Evolutionary conservation across 768 basidiomycete genomes (phyloP).

Genomic region (Lentinus tigrinus): DNA sequence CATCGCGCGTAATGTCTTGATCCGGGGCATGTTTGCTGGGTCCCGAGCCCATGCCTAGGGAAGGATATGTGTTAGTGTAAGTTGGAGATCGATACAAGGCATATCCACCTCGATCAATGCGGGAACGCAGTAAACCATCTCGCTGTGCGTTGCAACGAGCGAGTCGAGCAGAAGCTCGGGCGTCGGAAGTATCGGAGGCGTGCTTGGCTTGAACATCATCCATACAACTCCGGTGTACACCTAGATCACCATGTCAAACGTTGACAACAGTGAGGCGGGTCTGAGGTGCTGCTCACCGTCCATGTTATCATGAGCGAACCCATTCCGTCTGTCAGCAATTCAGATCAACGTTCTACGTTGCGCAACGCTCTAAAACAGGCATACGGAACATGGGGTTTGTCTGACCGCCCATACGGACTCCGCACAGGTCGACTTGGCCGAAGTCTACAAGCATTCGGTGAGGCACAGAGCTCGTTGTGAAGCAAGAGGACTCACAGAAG

Average conservation of each 20-base stretch:
- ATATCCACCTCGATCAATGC: slow-evolving; percentile 16
- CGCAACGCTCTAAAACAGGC: neutral
- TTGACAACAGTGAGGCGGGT: neutral
- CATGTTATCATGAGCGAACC: neutral
- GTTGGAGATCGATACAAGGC: neutral
- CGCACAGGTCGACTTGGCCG: slow-evolving; percentile 20
- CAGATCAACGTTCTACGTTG: neutral
- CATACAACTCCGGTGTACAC: slow-evolving; percentile 18
- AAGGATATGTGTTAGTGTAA: neutral
- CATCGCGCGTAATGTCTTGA: slow-evolving; percentile 17
- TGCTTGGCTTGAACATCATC: slow-evolving; percentile 24
- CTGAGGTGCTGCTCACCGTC: neutral
- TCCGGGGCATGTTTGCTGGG: slow-evolving; percentile 13
- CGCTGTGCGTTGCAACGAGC: slow-evolving; percentile 7
- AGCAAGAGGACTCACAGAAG: neutral
- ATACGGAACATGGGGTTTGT: slow-evolving; percentile 27
- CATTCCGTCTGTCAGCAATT: neutral
- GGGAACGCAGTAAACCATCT: slow-evolving; percentile 17
- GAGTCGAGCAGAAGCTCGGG: slow-evolving; percentile 13
- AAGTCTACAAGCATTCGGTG: slow-evolving; percentile 3
- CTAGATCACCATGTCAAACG: neutral
- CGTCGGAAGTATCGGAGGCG: slow-evolving; percentile 24
- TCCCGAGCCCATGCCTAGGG: slow-evolving; percentile 18
- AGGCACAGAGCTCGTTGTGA: neutral
- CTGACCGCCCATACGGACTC: slow-evolving; percentile 21